Conservation (phyloP, 2,329 filamentous ascomycete genomes). For the Pseudogymnoascus sp. region DNA sequence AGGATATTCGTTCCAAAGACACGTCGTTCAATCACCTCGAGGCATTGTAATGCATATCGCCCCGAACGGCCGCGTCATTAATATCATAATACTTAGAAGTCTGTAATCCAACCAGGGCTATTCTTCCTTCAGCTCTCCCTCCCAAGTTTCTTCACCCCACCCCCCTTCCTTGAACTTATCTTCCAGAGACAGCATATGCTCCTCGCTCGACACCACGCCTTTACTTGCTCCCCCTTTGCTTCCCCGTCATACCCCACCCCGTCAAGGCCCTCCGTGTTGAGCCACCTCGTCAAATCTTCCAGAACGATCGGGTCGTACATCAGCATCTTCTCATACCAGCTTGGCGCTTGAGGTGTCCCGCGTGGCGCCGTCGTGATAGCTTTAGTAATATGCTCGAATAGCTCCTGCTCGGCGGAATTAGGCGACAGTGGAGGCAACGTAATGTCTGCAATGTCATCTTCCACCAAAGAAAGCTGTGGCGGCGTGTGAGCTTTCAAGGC, state of each 20-base stretch:
- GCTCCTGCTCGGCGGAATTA: conserved; percentile 35
- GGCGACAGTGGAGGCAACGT: conserved; percentile 18
- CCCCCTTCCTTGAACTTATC: conserved; percentile 30
- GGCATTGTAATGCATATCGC: no score
- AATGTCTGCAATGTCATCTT: conserved; percentile 11
- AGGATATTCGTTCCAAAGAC: no score
- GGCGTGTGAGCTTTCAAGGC: conserved; percentile 17
- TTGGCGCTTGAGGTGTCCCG: conserved; percentile 44
- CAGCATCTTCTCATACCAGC: conserved; percentile 88
- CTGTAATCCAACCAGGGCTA: neutral
- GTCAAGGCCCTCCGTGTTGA: conserved; percentile 65
- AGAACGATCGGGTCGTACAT: conserved; percentile 86
- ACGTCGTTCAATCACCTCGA: no score
- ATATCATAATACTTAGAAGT: neutral
- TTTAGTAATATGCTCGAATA: conserved; percentile 48
- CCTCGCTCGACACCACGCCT: conserved; percentile 83
- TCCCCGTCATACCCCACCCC: conserved; percentile 59
- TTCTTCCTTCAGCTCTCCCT: neutral
- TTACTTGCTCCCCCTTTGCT: conserved; percentile 58
- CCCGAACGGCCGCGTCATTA: no score
- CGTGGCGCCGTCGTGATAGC: conserved; percentile 47
- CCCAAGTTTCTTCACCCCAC: neutral
- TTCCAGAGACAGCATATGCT: conserved; percentile 78
- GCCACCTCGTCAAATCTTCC: conserved; percentile 76
- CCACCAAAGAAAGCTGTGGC: conserved; percentile 16